These are phyloP conservation scores for Paramecium sexaurelia DNA, from an alignment of 73 alveolate species.

Conservation along the genomic window DNA sequence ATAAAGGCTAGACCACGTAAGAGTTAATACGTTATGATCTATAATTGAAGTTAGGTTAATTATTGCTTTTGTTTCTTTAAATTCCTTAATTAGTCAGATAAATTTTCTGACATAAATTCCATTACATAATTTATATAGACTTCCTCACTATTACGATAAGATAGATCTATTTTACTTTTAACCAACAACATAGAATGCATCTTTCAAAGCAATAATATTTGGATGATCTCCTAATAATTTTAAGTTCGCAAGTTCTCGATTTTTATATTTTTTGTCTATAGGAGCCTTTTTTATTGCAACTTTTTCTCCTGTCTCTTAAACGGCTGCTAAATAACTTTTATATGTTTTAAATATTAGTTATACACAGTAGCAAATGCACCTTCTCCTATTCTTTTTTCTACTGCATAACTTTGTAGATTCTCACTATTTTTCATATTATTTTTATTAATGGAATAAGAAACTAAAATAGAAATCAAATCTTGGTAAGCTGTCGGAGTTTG, in stretches of 20 bases:
- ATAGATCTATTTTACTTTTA: neutral
- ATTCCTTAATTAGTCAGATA: conserved; percentile 79
- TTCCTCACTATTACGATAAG: conserved; percentile 70
- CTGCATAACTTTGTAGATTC: conserved; percentile 55
- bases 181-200: conserved; percentile 63
- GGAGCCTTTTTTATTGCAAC: conserved; percentile 83
- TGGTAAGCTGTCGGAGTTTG: conserved; percentile 55
- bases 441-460: conserved; percentile 29
- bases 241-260: conserved; percentile 75
- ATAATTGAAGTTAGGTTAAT: conserved; percentile 80
- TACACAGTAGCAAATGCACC: conserved; percentile 90
- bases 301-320: conserved; percentile 69
- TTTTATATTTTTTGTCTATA: conserved; percentile 78
- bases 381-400: conserved; percentile 79
- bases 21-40: conserved; percentile 88
- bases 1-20: conserved; percentile 87
- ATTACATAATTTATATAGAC: conserved; percentile 89
- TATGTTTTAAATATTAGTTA: neutral
- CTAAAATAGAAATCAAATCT: conserved; percentile 16
- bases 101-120: conserved; percentile 92
- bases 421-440: conserved; percentile 17
- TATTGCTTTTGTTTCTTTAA: conserved; percentile 74
- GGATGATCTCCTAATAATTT: conserved; percentile 76
- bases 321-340: conserved; percentile 60
- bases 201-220: conserved; percentile 64